These are phyloP conservation scores for Starmera amethionina DNA, from an alignment of 805 yeast species.

Conservation along the genomic window DNA sequence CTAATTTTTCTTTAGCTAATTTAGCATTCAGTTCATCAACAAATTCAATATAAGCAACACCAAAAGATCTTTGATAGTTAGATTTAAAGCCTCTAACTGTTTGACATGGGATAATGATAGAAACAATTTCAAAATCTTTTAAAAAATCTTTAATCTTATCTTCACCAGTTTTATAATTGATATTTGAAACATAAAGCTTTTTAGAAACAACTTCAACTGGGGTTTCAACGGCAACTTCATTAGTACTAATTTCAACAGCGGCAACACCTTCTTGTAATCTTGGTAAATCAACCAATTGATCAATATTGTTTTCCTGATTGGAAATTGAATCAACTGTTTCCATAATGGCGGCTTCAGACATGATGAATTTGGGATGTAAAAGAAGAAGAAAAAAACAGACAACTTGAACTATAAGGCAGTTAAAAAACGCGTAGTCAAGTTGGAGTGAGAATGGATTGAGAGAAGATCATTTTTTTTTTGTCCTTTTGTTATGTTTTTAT, in stretches of 20 bases:
- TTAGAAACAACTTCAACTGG: conserved; percentile 7
- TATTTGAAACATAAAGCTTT: conserved; percentile 45
- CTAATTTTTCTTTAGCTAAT: conserved; percentile 51
- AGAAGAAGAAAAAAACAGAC: too few relatives aligned
- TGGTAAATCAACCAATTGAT: neutral
- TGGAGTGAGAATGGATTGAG: too few relatives aligned
- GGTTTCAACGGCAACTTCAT: neutral
- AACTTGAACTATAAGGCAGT: too few relatives aligned
- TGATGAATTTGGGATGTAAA: too few relatives aligned
- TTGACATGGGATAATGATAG: conserved; percentile 45
- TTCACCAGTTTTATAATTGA: conserved; percentile 43
- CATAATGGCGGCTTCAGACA: too few relatives aligned
- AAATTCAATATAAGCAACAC: conserved; percentile 79
- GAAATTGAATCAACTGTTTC: too few relatives aligned
- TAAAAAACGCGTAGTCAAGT: too few relatives aligned
- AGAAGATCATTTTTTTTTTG: too few relatives aligned
- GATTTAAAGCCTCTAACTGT: conserved; percentile 36
- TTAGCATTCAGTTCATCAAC: conserved; percentile 52
- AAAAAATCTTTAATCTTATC: conserved; percentile 38
- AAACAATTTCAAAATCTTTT: conserved; percentile 29
- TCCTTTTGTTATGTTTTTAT: too few relatives aligned
- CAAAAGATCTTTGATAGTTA: conserved; percentile 37
- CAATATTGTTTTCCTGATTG: too few relatives aligned
- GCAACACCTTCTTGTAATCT: conserved; percentile 1
- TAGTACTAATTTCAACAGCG: neutral